Evolutionary conservation across 2,329 filamentous ascomycete genomes (phyloP).

Genomic region (Hymenoscyphus albidus): DNA sequence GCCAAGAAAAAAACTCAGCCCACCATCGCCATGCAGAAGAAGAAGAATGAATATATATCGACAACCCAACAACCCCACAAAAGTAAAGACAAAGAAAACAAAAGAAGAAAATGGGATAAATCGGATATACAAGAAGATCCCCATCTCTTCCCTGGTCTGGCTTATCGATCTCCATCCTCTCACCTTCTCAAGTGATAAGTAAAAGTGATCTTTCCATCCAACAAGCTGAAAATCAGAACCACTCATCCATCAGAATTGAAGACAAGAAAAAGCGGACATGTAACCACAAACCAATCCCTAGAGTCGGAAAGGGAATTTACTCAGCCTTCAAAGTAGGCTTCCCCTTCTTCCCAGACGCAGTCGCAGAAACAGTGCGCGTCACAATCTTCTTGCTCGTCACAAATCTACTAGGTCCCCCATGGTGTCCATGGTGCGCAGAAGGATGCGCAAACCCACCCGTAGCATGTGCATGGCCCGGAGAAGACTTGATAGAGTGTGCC

Average conservation of each 20-base stretch:
- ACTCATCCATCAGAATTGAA: neutral
- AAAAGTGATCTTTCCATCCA: neutral
- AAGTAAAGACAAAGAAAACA: neutral
- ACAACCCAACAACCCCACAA: neutral
- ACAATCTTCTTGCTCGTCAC: neutral
- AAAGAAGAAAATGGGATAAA: neutral
- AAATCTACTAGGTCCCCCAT: neutral
- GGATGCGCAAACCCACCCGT: neutral
- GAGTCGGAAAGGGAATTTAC: neutral
- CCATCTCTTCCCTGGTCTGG: neutral
- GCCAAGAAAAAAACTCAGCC: neutral
- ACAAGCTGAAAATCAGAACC: neutral
- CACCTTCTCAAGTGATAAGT: neutral
- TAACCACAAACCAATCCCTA: too few species aligned
- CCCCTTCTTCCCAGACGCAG: neutral
- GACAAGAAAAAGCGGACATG: neutral
- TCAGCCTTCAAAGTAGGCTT: neutral
- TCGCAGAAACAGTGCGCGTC: neutral
- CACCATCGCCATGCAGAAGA: neutral
- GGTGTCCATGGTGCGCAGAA: neutral
- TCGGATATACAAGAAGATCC: neutral
- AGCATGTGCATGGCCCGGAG: neutral
- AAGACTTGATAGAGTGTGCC: neutral
- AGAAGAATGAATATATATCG: neutral
- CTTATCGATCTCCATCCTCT: neutral